Conservation (phyloP, 176 grass and related monocot genomes). For the Panicum miliaceum region DNA sequence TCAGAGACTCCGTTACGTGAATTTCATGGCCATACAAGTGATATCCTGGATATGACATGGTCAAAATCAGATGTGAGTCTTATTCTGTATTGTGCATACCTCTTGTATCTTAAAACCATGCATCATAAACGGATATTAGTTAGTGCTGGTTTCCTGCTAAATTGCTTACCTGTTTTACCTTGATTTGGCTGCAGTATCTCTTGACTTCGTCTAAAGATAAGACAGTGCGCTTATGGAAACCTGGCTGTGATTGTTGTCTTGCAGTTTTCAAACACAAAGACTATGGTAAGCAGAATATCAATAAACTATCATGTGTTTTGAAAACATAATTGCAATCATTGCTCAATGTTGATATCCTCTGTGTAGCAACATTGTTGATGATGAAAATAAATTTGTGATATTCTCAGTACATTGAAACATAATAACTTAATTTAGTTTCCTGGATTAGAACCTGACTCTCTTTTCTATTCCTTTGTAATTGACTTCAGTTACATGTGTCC, state of each 20-base stretch:
- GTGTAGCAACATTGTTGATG: not conserved
- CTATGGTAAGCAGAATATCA: conserved; percentile 62
- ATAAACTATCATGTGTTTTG: not conserved
- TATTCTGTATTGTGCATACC: not conserved
- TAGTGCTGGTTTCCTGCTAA: not conserved
- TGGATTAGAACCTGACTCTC: conserved; percentile 2
- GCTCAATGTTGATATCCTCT: not conserved
- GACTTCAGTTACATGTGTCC: conserved; percentile 78
- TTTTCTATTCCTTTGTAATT: conserved; percentile 28
- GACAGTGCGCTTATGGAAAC: conserved; percentile 90
- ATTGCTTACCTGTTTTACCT: conserved; percentile 31
- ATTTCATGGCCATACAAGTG: conserved; percentile 71
- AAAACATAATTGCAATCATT: not conserved
- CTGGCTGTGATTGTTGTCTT: conserved; percentile 74
- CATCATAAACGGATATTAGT: not conserved
- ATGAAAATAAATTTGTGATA: not conserved
- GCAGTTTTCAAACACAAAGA: conserved; percentile 75
- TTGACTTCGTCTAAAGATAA: conserved; percentile 96
- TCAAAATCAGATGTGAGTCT: conserved; percentile 82
- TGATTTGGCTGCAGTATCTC: conserved; percentile 65
- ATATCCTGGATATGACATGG: conserved; percentile 88
- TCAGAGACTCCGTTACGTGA: conserved; percentile 72
- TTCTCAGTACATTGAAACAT: conserved; percentile 13
- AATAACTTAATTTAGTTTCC: not conserved
- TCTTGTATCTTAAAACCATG: not conserved